Conservation (phyloP, 352 stramenopile species). For the Pythium apleroticum region DNA sequence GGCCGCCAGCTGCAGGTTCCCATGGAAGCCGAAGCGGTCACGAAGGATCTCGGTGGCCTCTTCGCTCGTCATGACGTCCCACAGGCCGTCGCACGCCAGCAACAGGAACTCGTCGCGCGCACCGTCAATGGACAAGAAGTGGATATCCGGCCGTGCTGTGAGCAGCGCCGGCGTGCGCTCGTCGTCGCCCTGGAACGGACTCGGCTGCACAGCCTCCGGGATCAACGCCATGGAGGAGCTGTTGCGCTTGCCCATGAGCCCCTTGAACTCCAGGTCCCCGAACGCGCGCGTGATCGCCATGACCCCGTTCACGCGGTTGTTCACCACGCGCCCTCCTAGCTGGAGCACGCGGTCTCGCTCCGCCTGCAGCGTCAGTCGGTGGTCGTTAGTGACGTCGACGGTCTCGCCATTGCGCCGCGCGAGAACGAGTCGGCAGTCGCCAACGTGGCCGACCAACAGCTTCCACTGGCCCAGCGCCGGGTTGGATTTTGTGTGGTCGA, state of each 20-base stretch:
- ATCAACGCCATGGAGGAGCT: slow-evolving; percentile 15
- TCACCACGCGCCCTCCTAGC: slow-evolving; percentile 65
- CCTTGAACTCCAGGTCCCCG: slow-evolving; percentile 85
- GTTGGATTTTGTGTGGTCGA: slow-evolving; percentile 17
- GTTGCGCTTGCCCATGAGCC: slow-evolving; percentile 27
- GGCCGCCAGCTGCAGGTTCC: slow-evolving; percentile 53
- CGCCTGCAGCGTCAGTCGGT: slow-evolving; percentile 46
- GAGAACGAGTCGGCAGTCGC: slow-evolving; percentile 74
- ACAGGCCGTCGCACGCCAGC: slow-evolving; percentile 82
- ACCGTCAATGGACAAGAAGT: slow-evolving; percentile 37
- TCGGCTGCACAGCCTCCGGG: slow-evolving; percentile 26
- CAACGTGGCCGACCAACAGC: slow-evolving; percentile 59
- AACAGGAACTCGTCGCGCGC: slow-evolving; percentile 61
- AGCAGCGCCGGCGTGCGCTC: slow-evolving; percentile 57
- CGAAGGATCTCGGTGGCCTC: slow-evolving; percentile 56
- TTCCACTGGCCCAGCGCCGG: slow-evolving; percentile 2
- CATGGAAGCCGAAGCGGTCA: slow-evolving; percentile 49
- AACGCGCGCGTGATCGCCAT: slow-evolving; percentile 87
- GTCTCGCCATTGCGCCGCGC: slow-evolving; percentile 37
- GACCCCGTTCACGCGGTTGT: slow-evolving; percentile 82
- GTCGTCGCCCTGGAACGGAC: slow-evolving; percentile 45
- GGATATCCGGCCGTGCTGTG: slow-evolving; percentile 52
- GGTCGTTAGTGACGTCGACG: slow-evolving; percentile 62
- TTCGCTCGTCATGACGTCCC: slow-evolving; percentile 77
- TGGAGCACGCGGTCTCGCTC: slow-evolving; percentile 59